A percentile compares a stretch with the other conserved stretches of the same genome.
Evolutionary conservation across 768 basidiomycete genomes (phyloP).

Genomic region (Phylloporus sp.): DNA sequence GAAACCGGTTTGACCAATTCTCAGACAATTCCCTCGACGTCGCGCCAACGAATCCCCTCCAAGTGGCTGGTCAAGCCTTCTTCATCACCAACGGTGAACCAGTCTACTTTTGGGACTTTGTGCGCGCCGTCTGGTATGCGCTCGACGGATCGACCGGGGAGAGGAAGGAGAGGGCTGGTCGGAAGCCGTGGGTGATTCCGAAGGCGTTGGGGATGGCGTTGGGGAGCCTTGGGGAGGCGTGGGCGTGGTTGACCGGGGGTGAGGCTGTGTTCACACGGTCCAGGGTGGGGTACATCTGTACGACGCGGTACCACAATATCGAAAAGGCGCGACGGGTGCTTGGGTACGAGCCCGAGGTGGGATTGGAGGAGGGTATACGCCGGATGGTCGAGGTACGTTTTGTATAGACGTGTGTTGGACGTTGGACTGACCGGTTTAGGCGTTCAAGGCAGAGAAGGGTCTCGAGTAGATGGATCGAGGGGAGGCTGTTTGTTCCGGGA

Average conservation of each 20-base stretch:
- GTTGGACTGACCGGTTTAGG: constrained; percentile 14
- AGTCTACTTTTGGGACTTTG: constrained; percentile 93
- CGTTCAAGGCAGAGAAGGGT: constrained; percentile 29
- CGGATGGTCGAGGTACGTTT: constrained; percentile 64
- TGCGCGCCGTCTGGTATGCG: constrained; percentile 70
- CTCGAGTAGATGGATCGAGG: constrained; percentile 21
- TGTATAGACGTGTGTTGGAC: neutral
- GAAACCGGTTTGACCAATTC: constrained; percentile 81
- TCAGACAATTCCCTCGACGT: constrained; percentile 52
- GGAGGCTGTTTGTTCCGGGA: no score
- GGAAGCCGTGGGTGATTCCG: constrained; percentile 46
- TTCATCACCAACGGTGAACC: constrained; percentile 98
- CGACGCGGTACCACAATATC: constrained; percentile 84
- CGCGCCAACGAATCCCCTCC: constrained; percentile 51
- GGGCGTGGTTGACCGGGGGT: constrained; percentile 66
- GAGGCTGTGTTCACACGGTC: constrained; percentile 83
- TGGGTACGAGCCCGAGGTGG: constrained; percentile 89
- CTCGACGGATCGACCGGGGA: constrained; percentile 45
- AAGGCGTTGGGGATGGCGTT: constrained; percentile 61
- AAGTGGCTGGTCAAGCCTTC: constrained; percentile 90
- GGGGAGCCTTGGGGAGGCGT: constrained; percentile 70
- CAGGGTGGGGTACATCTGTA: constrained; percentile 76
- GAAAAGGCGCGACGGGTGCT: constrained; percentile 89
- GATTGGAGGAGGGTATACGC: constrained; percentile 82
- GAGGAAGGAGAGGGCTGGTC: constrained; percentile 41